Base-by-base conservation (phyloP, 2,329 filamentous ascomycete genomes). In the Teratosphaeria pseudoeucalypti region DNA sequence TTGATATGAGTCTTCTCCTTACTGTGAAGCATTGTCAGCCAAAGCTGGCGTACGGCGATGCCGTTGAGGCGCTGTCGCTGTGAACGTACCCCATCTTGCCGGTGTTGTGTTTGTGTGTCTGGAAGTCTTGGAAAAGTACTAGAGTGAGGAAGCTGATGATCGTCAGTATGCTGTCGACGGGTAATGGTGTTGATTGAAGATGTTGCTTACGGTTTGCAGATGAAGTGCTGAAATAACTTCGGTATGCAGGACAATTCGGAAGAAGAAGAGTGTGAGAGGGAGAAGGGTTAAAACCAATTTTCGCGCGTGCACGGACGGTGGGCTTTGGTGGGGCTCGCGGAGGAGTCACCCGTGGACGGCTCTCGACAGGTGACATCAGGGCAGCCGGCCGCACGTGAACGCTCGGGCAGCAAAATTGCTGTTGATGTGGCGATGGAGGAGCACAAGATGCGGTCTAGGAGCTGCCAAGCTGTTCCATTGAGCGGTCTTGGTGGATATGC, bases 1-100 rank as follows among this genome's bases (percentile, higher is more conserved):
- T 81, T 81, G 81, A 97, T 90, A 81, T 97, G 92, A 81, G 79
- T 82, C 88, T 95, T 95, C 69, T 92, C 89, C 75, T 96, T 97
- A 89, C 92, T 92, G 43, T 23, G 16, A 10, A n/a, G 6, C 10
- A 7, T 23, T 23, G 43, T 49, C 43, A 49, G 43, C 19, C 37
- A n/a, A 3, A 3, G 16, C 43, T 49, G n/a, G 43, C 43, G 43
- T 49, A n/a, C 43, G 19, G 19, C 0, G n/a, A 11, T 49, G 43
- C 4, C 43, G 11, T 19, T 49, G 43, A 19, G 43, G 43, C 43
- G n/a, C 43, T n/a, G 19, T 49, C 43, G 43, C 43, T 49, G 43
- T 10, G n/a, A n/a, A 23, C 43, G 6, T 49, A 49, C 43, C 43
- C 43, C 43, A 49, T 49, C n/a, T 23, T 49, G 43, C 23, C 43